Conservation (phyloP, 345 rosid genomes). For the Kandelia obovata region DNA sequence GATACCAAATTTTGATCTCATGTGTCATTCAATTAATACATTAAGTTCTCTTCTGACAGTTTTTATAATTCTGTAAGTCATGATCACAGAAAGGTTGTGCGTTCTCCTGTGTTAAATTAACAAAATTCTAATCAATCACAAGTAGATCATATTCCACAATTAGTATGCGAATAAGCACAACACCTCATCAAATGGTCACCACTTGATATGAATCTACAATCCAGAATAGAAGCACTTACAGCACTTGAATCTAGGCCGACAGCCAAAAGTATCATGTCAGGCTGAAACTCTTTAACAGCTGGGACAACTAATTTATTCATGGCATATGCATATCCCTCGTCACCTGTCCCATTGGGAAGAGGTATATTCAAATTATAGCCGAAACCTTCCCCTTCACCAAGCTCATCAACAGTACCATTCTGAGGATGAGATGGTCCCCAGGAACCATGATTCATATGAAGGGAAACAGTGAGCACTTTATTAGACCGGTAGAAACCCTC, state of each 20-base stretch:
- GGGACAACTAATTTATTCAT: constrained; percentile 62
- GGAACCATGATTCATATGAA: constrained; percentile 93
- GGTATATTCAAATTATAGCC: constrained; percentile 86
- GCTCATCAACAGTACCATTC: constrained; percentile 63
- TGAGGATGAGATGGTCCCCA: constrained; percentile 98
- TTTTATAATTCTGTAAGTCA: neutral
- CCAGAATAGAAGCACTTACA: constrained; percentile 45
- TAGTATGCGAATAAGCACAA: neutral
- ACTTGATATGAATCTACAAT: neutral
- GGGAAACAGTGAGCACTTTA: constrained; percentile 70
- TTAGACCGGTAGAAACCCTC: constrained; percentile 65
- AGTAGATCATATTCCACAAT: neutral
- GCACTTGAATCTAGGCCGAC: constrained; percentile 93
- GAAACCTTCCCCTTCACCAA: constrained; percentile 69
- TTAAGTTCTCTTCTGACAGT: constrained; percentile 2
- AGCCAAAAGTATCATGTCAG: constrained; percentile 70
- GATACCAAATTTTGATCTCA: neutral
- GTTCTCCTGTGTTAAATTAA: neutral
- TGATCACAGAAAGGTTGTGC: neutral
- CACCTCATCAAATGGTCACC: neutral
- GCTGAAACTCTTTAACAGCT: constrained; percentile 38
- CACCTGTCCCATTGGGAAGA: constrained; percentile 88
- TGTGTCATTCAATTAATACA: neutral
- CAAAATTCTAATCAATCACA: neutral
- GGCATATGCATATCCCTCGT: constrained; percentile 64